These are phyloP conservation scores for Juglanconis oblonga DNA, from an alignment of 2,329 filamentous ascomycete genomes.

Conservation along the genomic window DNA sequence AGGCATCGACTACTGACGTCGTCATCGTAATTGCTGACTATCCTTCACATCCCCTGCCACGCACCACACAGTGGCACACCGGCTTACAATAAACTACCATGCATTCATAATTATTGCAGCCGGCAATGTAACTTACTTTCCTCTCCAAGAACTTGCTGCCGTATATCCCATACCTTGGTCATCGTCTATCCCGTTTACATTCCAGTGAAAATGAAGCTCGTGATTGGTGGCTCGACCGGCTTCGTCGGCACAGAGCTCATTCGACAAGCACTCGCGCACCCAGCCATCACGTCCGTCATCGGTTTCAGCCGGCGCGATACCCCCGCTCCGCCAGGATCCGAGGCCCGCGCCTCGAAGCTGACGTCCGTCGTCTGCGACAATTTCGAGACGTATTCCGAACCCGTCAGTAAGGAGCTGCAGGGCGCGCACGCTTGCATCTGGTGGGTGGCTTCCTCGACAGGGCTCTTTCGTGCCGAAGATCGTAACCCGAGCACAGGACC, in stretches of 20 bases:
- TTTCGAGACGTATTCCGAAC: constrained; percentile 38
- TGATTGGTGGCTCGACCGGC: constrained; percentile 40
- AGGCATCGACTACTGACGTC: no score
- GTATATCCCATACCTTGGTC: no score
- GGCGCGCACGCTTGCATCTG: constrained; percentile 43
- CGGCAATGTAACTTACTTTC: no score
- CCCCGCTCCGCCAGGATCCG: constrained; percentile 19
- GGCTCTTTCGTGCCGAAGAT: background rate
- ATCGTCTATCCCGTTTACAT: no score
- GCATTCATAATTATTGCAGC: no score
- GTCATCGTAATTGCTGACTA: no score
- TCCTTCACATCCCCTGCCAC: no score
- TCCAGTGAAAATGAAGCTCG: constrained; percentile 36
- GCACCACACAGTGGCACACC: no score
- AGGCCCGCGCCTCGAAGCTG: constrained; percentile 31
- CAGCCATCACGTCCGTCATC: constrained; percentile 37
- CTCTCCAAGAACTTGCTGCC: no score
- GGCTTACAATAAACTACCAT: no score
- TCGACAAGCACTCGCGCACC: constrained; percentile 36
- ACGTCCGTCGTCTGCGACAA: constrained; percentile 38
- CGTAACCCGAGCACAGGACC: constrained; percentile 21
- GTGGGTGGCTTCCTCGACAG: constrained; percentile 22
- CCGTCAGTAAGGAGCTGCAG: constrained; percentile 35
- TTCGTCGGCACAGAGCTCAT: constrained; percentile 41
- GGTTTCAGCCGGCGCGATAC: constrained; percentile 38